Evolutionary conservation across 2,329 filamentous ascomycete genomes (phyloP).

Genomic region (Trichoderma cornu-damae): DNA sequence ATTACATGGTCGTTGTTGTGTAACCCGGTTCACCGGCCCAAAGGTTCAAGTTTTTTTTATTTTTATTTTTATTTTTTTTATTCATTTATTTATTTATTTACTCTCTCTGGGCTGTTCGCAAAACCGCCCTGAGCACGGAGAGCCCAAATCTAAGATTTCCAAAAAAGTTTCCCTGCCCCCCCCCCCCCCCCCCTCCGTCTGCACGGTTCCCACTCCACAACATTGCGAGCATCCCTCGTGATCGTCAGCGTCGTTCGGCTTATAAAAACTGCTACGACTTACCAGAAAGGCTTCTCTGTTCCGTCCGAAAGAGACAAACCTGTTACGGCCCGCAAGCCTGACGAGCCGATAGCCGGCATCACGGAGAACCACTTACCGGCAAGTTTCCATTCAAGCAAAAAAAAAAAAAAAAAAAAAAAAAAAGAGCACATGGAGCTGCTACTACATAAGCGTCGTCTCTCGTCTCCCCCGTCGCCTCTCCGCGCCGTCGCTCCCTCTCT

Average conservation of each 20-base stretch:
- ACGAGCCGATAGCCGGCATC: constrained; percentile 15
- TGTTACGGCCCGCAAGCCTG: constrained; percentile 7
- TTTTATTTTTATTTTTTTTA: too few relatives aligned
- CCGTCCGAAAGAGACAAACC: not conserved
- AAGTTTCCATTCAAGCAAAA: too few relatives aligned
- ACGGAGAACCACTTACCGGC: not conserved
- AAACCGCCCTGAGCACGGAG: constrained; percentile 13
- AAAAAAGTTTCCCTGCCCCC: too few relatives aligned
- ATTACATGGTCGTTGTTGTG: too few relatives aligned
- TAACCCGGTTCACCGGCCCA: too few relatives aligned
- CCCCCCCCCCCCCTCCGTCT: constrained; percentile 7
- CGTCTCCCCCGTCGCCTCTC: not conserved
- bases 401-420: too few relatives aligned
- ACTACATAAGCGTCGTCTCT: constrained; percentile 4
- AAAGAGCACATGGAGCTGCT: constrained; percentile 5
- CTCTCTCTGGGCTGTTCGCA: not conserved
- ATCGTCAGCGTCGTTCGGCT: constrained; percentile 2
- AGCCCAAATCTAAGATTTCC: constrained; percentile 17
- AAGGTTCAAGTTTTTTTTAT: too few relatives aligned
- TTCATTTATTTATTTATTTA: too few relatives aligned
- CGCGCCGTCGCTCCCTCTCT: not conserved
- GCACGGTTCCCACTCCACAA: constrained; percentile 12
- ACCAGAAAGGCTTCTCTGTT: too few relatives aligned
- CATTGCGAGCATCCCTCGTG: constrained; percentile 13
- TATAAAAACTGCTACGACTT: too few relatives aligned